These are phyloP conservation scores for Theileria annulata DNA, from an alignment of 169 alveolate species.

Conservation along the genomic window DNA sequence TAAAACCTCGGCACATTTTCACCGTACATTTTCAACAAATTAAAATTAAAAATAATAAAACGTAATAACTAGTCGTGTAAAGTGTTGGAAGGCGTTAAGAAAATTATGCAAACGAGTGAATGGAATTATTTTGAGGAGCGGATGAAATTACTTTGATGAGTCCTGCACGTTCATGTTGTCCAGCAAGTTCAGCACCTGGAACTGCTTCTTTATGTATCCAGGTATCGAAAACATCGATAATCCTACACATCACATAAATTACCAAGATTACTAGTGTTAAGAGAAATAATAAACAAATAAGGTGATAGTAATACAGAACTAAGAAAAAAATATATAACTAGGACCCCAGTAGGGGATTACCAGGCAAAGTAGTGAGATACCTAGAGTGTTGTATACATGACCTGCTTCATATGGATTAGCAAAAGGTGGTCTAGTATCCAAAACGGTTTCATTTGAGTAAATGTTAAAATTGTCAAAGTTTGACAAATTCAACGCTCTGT, in stretches of 20 bases:
- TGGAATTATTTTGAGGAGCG: slow-evolving; percentile 7
- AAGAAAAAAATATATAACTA: no score
- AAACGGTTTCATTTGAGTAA: slow-evolving; percentile 37
- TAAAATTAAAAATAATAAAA: background rate
- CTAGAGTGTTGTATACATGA: slow-evolving; percentile 66
- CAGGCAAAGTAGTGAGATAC: slow-evolving; percentile 5
- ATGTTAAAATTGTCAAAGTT: slow-evolving; percentile 39
- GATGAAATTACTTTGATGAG: slow-evolving; percentile 8
- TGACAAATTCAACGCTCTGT: slow-evolving; percentile 22
- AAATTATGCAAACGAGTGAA: slow-evolving; percentile 14
- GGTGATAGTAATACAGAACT: no score
- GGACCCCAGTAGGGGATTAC: no score
- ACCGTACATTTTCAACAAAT: background rate
- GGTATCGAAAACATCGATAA: slow-evolving; percentile 46
- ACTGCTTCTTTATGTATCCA: slow-evolving; percentile 51
- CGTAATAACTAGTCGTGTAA: background rate
- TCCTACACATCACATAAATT: slow-evolving; percentile 7
- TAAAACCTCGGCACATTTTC: slow-evolving; percentile 22
- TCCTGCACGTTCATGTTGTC: slow-evolving; percentile 37
- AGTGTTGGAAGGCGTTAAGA: background rate
- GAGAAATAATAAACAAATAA: no score
- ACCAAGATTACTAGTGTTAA: no score
- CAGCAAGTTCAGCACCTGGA: slow-evolving; percentile 56
- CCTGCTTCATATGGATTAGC: slow-evolving; percentile 55
- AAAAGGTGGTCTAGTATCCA: slow-evolving; percentile 44